These are phyloP conservation scores for Podosphaera xanthii DNA, from an alignment of 2,329 filamentous ascomycete species.

Conservation along the genomic window DNA sequence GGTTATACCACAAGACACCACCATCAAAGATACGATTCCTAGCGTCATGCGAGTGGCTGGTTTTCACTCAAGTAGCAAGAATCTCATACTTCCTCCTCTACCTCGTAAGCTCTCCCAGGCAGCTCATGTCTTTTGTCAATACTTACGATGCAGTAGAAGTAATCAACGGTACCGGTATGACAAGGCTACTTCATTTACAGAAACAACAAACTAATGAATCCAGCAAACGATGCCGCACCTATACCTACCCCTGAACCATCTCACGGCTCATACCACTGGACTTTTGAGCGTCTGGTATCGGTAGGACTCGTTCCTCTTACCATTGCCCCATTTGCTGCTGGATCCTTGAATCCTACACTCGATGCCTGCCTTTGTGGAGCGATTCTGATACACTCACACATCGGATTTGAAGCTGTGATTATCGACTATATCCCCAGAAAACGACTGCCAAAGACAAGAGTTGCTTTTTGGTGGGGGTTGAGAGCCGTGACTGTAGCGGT, in stretches of 20 bases:
- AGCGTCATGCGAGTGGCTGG: constrained; percentile 35
- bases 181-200: neutral
- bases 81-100: constrained; percentile 56
- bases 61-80: constrained; percentile 66
- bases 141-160: constrained; percentile 37
- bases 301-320: constrained; percentile 67
- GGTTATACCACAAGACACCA: constrained; percentile 12
- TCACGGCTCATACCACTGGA: constrained; percentile 97
- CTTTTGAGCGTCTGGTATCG: constrained; percentile 71
- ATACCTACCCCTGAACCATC: constrained; percentile 49
- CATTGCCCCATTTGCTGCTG: constrained; percentile 76
- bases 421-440: constrained; percentile 72
- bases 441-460: constrained; percentile 43
- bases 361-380: constrained; percentile 70
- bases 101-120: constrained; percentile 41
- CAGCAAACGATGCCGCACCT: constrained; percentile 69
- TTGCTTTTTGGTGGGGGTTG: constrained; percentile 52
- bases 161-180: constrained; percentile 51
- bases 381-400: constrained; percentile 79
- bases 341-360: constrained; percentile 68
- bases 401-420: constrained; percentile 78
- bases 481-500: constrained; percentile 59
- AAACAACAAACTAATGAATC: constrained; percentile 9
- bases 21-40: constrained; percentile 20
- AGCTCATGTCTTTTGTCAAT: neutral